Base-by-base conservation (phyloP, 2,329 filamentous ascomycete genomes). In the Penicillium sp. region DNA sequence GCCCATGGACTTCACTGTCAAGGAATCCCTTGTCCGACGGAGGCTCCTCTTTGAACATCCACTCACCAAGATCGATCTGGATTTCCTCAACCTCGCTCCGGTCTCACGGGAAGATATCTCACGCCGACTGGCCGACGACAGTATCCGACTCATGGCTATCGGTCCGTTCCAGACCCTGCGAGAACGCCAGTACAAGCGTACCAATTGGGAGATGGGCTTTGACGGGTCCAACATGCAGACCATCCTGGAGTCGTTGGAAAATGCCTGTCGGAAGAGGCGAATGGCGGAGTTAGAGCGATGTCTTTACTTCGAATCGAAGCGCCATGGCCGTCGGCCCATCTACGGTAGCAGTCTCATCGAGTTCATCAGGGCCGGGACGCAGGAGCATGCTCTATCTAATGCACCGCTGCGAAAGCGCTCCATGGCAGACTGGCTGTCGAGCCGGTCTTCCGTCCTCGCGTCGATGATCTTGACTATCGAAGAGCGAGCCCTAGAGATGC, bases 291-390 rank as follows among this genome's bases (percentile, higher is more conserved):
- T 96, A 27, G 88, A 90, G 62, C 85, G 89, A 55, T 88, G 83
- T 52, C 81, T 91, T 18, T 90, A 90, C 59, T 75, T 95, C 18
- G 95, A 95, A 59, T 84, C 84, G 0, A 79, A 93, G 22, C 86
- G 89, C 2, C 86, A 89, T 29, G 87, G 93, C 59, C 84, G 88
- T 55, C 80, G 81, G 29, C 90, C 91, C 0, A 79, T 95, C 1
- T 95, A 92, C 63, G 90, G 90, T 40, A 85, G 82, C 58, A 83
- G 83, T 36, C 73, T 95, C n/a, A 75, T 92, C n/a, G 79, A 90
- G 25, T 77, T 87, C 22, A 72, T 95, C 33, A 87, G 83, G 0
- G 74, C 92, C 28, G 81, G 81, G 28, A 71, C 80, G 11, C 76
- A 81, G 50, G 73, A 79, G 48, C 77, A 80, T 45, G 83, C 81